phyloP scores from a whole-genome alignment of 257 asterid species.

The Rauvolfia tetraphylla region DNA sequence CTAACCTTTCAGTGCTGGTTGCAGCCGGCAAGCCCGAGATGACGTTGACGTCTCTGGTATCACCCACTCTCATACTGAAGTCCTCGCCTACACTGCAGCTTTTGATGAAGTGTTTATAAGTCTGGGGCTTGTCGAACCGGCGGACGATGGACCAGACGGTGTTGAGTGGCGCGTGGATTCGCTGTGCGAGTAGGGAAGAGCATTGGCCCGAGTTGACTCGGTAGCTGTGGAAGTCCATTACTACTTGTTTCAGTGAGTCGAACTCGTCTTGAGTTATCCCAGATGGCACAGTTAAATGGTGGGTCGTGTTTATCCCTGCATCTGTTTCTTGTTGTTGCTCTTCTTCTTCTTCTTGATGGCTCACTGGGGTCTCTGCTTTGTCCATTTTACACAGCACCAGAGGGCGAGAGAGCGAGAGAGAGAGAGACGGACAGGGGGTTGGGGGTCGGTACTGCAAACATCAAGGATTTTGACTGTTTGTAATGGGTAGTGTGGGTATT shows the following conservation, averaged over 20 bases:
- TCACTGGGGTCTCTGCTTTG: slow-evolving; percentile 9
- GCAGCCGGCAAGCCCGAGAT: slow-evolving; percentile 91
- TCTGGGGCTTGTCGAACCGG: slow-evolving; percentile 73
- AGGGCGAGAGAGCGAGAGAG: slow-evolving; percentile 14
- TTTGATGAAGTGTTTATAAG: slow-evolving; percentile 91
- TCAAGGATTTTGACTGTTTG: not conserved
- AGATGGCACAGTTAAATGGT: slow-evolving; percentile 30
- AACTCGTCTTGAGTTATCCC: slow-evolving; percentile 58
- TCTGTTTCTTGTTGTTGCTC: slow-evolving; percentile 1
- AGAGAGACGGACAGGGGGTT: slow-evolving; percentile 6
- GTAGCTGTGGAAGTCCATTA: slow-evolving; percentile 66
- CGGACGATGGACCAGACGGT: slow-evolving; percentile 73
- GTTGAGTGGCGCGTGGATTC: slow-evolving; percentile 62
- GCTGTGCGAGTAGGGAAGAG: slow-evolving; percentile 73
- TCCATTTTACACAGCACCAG: slow-evolving; percentile 16
- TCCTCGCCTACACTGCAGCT: slow-evolving; percentile 60
- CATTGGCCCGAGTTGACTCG: slow-evolving; percentile 59
- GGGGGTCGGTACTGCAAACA: too few relatives aligned
- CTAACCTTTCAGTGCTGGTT: slow-evolving; percentile 82
- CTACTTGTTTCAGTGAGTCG: slow-evolving; percentile 49
- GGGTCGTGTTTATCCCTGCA: slow-evolving; percentile 15
- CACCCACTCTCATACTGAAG: slow-evolving; percentile 48
- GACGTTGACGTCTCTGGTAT: slow-evolving; percentile 65
- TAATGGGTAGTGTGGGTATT: not conserved
- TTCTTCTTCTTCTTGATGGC: slow-evolving; percentile 1